phyloP scores from a whole-genome alignment of 1,284 basidiomycete species.

The Dichomitus squalens region DNA sequence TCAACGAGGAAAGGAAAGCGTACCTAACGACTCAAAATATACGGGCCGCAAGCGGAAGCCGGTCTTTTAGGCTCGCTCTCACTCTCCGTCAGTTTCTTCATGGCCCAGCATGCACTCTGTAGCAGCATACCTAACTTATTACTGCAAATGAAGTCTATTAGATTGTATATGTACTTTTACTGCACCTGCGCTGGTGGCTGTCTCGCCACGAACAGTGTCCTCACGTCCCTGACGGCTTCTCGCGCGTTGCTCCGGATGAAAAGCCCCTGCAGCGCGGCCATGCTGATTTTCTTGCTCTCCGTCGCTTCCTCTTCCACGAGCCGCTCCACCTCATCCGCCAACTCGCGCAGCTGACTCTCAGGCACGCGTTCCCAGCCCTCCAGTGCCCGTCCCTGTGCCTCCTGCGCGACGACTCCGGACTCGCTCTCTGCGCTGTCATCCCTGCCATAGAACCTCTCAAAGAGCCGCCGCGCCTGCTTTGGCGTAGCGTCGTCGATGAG shows the following conservation, averaged over 20 bases:
- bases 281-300: slow-evolving; percentile 72
- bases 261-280: slow-evolving; percentile 91
- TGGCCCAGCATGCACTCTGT: not conserved
- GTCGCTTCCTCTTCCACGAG: slow-evolving; percentile 56
- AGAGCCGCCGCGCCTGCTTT: slow-evolving; percentile 79
- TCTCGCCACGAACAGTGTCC: slow-evolving; percentile 48
- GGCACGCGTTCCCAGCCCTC: slow-evolving; percentile 27
- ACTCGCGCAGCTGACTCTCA: slow-evolving; percentile 45
- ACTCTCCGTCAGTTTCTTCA: not conserved
- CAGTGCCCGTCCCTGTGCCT: slow-evolving; percentile 32
- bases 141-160: slow-evolving; percentile 5
- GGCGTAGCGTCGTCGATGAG: slow-evolving; percentile 89
- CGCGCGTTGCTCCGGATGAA: slow-evolving; percentile 80
- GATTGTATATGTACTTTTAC: slow-evolving; percentile 22
- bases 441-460: slow-evolving; percentile 80
- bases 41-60: slow-evolving; percentile 76
- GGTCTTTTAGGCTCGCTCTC: slow-evolving; percentile 52
- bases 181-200: slow-evolving; percentile 2
- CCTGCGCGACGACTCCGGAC: not conserved
- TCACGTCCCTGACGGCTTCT: slow-evolving; percentile 62
- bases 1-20: slow-evolving; percentile 77
- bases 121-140: slow-evolving; percentile 13
- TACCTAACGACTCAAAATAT: slow-evolving; percentile 81
- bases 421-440: slow-evolving; percentile 32
- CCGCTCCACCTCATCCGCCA: slow-evolving; percentile 54